These are phyloP conservation scores for Pseudognaphalium luteoalbum DNA, from an alignment of 129 eudicot species.

Conservation along the genomic window DNA sequence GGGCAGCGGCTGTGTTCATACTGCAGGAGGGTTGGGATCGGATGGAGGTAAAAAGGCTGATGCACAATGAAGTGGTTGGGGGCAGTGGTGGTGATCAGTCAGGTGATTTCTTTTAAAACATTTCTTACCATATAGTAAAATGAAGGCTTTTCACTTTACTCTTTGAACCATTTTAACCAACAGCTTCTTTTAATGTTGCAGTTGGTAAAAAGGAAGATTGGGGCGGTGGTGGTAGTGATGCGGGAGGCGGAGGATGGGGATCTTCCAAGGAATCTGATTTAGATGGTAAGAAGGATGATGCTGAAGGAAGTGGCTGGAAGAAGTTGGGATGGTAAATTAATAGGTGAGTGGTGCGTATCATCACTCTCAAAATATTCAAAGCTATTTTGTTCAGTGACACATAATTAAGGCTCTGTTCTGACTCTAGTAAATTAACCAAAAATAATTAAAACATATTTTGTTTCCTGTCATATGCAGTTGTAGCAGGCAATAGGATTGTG, in stretches of 20 bases:
- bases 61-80: conserved; percentile 28
- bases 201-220: conserved; percentile 34
- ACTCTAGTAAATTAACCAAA: too few species aligned
- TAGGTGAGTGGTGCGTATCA: conserved; percentile 3
- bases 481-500: not conserved
- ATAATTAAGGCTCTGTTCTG: not conserved
- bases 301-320: conserved; percentile 41
- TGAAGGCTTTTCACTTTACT: not conserved
- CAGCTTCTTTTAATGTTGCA: not conserved
- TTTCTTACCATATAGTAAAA: not conserved
- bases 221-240: conserved; percentile 14
- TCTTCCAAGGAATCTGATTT: conserved; percentile 15
- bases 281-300: conserved; percentile 29
- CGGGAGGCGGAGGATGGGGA: conserved; percentile 33
- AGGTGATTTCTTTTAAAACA: not conserved
- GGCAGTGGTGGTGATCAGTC: conserved; percentile 33
- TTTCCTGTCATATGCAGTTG: not conserved
- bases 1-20: conserved; percentile 19
- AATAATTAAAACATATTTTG: too few species aligned
- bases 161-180: not conserved
- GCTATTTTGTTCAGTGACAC: not conserved
- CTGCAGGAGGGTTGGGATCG: conserved; percentile 19
- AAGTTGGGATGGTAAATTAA: conserved; percentile 33
- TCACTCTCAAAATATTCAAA: not conserved
- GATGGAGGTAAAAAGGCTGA: conserved; percentile 17